Percentiles rank a stretch among this genome's conserved stretches.
phyloP scores from a whole-genome alignment of 2,329 filamentous ascomycete genomes.

The Sclerotinia glacialis region DNA sequence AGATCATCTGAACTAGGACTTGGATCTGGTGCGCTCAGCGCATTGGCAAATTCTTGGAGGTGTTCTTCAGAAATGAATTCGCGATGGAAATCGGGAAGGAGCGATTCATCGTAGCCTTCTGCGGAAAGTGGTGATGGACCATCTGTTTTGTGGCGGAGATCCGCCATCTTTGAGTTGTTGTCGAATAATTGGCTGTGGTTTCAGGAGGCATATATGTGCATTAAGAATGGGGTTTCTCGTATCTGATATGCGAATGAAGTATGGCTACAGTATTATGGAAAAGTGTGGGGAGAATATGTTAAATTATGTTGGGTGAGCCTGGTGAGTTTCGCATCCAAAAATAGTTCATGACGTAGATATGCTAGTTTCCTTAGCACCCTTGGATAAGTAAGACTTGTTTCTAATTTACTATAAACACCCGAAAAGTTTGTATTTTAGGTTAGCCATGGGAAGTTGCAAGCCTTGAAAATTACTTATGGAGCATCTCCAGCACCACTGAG shows the following conservation, averaged over 20 bases:
- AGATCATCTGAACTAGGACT: conserved; percentile 59
- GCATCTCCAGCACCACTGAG: background rate
- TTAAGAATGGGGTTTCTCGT: conserved; percentile 7
- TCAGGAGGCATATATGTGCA: conserved; percentile 20
- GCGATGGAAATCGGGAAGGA: conserved; percentile 74
- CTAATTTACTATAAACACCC: background rate
- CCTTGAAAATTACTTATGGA: background rate
- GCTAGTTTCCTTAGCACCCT: background rate
- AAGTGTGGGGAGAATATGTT: conserved; percentile 21
- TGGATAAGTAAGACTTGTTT: background rate
- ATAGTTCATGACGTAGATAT: conserved; percentile 20
- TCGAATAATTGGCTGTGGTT: conserved; percentile 10
- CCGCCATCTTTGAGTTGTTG: conserved; percentile 35
- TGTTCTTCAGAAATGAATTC: conserved; percentile 75
- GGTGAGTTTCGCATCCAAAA: conserved; percentile 8
- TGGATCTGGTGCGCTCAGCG: conserved; percentile 77
- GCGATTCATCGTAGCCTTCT: conserved; percentile 64
- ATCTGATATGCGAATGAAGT: background rate
- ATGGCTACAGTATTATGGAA: background rate
- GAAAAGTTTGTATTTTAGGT: background rate
- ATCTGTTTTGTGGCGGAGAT: conserved; percentile 43
- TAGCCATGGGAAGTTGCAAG: background rate
- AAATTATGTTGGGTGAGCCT: conserved; percentile 8
- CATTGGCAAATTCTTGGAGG: conserved; percentile 73
- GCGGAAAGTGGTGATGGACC: conserved; percentile 57